Conservation (phyloP, 192 early-diverging fungal species). For the Chytriomyces sp. region DNA sequence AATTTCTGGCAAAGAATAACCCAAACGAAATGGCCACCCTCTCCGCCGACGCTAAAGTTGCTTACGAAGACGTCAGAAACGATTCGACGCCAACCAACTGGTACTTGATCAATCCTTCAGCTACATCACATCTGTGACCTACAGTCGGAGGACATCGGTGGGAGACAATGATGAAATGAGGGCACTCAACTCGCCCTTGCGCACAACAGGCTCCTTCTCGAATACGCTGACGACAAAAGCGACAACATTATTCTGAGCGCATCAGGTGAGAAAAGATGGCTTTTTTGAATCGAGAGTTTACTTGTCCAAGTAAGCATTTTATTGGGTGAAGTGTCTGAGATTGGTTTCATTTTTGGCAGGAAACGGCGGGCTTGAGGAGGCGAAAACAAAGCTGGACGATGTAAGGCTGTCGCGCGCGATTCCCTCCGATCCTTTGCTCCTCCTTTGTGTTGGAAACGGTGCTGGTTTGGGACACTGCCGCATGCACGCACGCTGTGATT, state of each 20-base stretch:
- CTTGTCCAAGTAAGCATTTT: not conserved
- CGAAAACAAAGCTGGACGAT: slow-evolving; percentile 59
- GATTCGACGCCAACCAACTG: slow-evolving; percentile 61
- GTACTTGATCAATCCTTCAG: slow-evolving; percentile 27
- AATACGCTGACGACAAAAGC: slow-evolving; percentile 55
- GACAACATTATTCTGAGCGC: slow-evolving; percentile 24
- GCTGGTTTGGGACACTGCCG: too few relatives aligned
- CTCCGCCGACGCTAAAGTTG: slow-evolving; percentile 13
- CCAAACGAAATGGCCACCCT: slow-evolving; percentile 18
- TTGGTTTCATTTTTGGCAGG: slow-evolving; percentile 33
- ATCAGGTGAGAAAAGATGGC: slow-evolving; percentile 4
- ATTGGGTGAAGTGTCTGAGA: not conserved
- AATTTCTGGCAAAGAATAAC: not conserved
- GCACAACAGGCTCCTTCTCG: slow-evolving; percentile 59
- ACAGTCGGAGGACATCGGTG: not conserved
- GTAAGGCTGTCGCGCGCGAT: slow-evolving; percentile 5
- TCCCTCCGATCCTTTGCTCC: too few relatives aligned
- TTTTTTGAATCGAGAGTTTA: not conserved
- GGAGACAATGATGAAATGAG: not conserved
- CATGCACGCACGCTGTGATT: too few relatives aligned
- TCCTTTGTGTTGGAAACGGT: too few relatives aligned
- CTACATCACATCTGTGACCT: not conserved
- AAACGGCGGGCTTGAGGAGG: slow-evolving; percentile 68
- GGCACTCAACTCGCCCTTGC: not conserved
- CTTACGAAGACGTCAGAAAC: slow-evolving; percentile 61